Percentiles rank a stretch among this genome's conserved stretches.
These are phyloP conservation scores for Lipomyces sp. DNA, from an alignment of 805 yeast genomes.

Conservation along the genomic window DNA sequence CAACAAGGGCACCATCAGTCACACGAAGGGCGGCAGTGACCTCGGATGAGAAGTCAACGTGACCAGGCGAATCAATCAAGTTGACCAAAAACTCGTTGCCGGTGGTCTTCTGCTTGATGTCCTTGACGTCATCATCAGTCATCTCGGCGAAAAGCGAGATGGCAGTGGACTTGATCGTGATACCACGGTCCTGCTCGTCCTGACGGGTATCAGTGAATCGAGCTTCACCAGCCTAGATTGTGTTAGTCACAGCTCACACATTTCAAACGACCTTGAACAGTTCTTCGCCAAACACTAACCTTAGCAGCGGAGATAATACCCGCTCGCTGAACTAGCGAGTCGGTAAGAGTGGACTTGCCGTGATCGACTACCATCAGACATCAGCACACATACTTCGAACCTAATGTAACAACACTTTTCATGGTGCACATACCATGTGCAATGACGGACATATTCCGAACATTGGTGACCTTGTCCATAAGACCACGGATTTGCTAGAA, in stretches of 20 bases:
- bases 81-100: conserved; percentile 96
- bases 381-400: not conserved
- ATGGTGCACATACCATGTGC: conserved; percentile 89
- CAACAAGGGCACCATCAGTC: conserved; percentile 99
- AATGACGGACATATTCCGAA: conserved; percentile 99
- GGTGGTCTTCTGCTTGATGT: conserved; percentile 85
- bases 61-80: conserved; percentile 99
- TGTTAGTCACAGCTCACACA: not conserved
- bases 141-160: conserved; percentile 92
- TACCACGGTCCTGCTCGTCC: conserved; percentile 99
- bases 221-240: conserved; percentile 89
- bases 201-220: conserved; percentile 99
- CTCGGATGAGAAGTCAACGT: conserved; percentile 99
- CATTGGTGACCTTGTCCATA: conserved; percentile 99
- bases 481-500: conserved; percentile 89
- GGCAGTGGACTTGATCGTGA: conserved; percentile 98
- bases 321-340: conserved; percentile 97
- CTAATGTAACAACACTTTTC: not conserved
- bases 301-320: conserved; percentile 99
- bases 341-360: conserved; percentile 99
- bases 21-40: conserved; percentile 99
- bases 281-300: conserved; percentile 20
- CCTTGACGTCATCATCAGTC: conserved; percentile 81
- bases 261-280: not conserved
- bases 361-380: conserved; percentile 74